Base-by-base conservation (phyloP, 352 stramenopile genomes). In the Phytophthora ramorum region DNA sequence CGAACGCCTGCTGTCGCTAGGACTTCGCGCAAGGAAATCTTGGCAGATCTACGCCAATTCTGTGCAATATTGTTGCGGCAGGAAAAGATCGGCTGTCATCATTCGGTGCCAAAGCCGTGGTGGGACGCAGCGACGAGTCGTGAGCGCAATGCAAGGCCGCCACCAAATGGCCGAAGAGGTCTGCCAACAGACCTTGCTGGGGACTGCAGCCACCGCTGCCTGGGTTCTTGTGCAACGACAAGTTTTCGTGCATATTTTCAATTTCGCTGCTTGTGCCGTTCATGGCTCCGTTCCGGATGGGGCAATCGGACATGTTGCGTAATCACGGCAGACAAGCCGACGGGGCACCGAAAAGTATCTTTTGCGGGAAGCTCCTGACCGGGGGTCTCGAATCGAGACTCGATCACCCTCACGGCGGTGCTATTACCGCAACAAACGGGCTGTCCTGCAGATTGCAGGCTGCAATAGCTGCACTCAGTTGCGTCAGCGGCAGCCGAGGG, bases 251-350 rank as follows among this genome's bases (percentile, higher is more conserved):
- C 26, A 32, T 6, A 7, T 32, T 24, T 24, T 32, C 4, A 32
- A 32, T 40, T 40, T 40, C 34, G 34, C 34, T 40, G 34, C 34
- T 40, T n/a, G 32, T 8, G n/a, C n/a, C n/a, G n/a, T n/a, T n/a
- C n/a, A n/a, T n/a, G 32, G 3, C 32, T 24, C 22, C 22, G 22
- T 3, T 24, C 22, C 22, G 1, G 22, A 24, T 24, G 22, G 26
- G 26, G 26, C 26, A 32, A 32, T 40, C 5, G 17, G 9, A 52
- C n/a, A 26, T 26, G 34, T 5, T 10, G 1, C 56, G 44, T 63
- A 66, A 66, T 60, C 59, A 32, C 13, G 16, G 14, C 51, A 60
- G 51, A 67, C 43, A 50, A 37, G 58, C 17, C 58, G 58, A 66
- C 12, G 40, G 30, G 48, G 13, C 49, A 22, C 46, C 57, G n/a